A percentile compares a stretch with the other conserved stretches of the same genome.
phyloP scores from a whole-genome alignment of 768 basidiomycete species.

The Russula virescens region DNA sequence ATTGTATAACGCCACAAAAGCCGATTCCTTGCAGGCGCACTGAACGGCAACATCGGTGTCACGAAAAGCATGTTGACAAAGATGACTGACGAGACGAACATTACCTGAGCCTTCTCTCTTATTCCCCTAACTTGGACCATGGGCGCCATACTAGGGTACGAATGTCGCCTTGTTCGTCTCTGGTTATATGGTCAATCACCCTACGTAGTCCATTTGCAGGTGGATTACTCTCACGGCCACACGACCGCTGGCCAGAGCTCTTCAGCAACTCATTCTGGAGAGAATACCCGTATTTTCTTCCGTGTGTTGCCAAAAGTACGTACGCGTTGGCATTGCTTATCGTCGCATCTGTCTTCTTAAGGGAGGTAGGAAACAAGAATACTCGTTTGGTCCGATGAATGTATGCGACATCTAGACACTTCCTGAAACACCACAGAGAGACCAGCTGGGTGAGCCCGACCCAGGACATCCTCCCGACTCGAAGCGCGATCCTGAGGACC shows the following conservation, averaged over 20 bases:
- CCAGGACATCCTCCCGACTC: neutral
- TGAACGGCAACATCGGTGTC: constrained; percentile 6
- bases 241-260: constrained; percentile 20
- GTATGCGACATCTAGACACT: constrained; percentile 30
- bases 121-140: constrained; percentile 30
- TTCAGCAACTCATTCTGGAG: constrained; percentile 24
- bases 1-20: neutral
- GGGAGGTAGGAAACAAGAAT: constrained; percentile 25
- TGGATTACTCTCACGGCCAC: constrained; percentile 25
- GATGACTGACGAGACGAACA: constrained; percentile 55
- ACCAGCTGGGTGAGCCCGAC: neutral
- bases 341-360: constrained; percentile 27
- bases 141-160: constrained; percentile 9
- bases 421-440: constrained; percentile 18
- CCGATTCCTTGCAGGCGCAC: constrained; percentile 4
- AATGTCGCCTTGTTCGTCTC: no score
- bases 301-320: constrained; percentile 30
- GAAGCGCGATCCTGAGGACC: neutral
- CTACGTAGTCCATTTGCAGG: constrained; percentile 20
- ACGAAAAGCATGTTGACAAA: constrained; percentile 44
- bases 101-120: constrained; percentile 36
- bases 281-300: constrained; percentile 29
- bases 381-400: constrained; percentile 32
- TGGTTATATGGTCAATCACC: no score
- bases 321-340: constrained; percentile 29